Base-by-base conservation (phyloP, 2,329 filamentous ascomycete genomes). In the Colletotrichum navitas region DNA sequence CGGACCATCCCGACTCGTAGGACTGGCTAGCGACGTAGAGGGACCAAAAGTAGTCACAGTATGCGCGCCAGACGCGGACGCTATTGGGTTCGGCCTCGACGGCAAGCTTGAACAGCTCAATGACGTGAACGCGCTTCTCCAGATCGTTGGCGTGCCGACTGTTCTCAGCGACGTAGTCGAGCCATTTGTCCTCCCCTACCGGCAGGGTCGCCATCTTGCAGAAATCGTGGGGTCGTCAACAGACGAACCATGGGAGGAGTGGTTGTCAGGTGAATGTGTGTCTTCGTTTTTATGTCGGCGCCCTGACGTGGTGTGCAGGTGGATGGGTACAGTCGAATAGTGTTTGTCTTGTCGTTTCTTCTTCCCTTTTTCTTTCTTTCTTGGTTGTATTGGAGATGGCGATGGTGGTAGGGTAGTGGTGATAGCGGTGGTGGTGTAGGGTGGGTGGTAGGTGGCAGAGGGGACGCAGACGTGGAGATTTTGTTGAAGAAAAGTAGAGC, bases 1-100 rank as follows among this genome's bases (percentile, higher is more conserved):
- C 87, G 8, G 90, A 82, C 87, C 89, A 90, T 52, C 84, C 84
- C 26, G 85, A 83, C 66, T 88, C 85, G 65, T 86, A 79, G 52
- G 81, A 86, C 79, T 91, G 89, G 76, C 89, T 90, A 74, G 89
- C 88, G 63, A 86, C 85, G 80, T 93, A 91, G 14, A 94, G 89
- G 26, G 88, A 88, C 86, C 91, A 91, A 74, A 95, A 90, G 81
- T 92, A 95, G 76, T 94, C 90, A 80, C 91, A 93, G 78, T 95
- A 95, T 36, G 90, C 87, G 71, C 91, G 86, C 93, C 93, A 96
- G 51, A 95, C 83, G 74, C 88, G 90, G 71, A 92, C 84, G 76
- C 93, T 95, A 75, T 88, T 90, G 14, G 92, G 91, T 80, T 95
- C 93, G 63, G 93, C 91, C 69, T 84, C 82, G 29, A 92, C 88